phyloP scores from a whole-genome alignment of 768 basidiomycete genomes.

The Pleurotus cornucopiae region DNA sequence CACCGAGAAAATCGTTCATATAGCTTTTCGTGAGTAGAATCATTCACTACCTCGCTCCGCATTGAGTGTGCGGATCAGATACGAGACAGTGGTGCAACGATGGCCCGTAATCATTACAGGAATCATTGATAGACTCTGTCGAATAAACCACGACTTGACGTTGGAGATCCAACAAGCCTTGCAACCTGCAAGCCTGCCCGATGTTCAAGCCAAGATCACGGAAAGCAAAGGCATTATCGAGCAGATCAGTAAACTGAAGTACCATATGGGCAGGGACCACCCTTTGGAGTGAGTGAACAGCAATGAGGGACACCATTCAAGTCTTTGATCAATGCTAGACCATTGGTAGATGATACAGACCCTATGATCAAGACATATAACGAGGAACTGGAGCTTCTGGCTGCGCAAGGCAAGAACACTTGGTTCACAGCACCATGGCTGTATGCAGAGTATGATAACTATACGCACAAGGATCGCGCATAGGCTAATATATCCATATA shows the following conservation, averaged over 20 bases:
- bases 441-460: conserved; percentile 75
- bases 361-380: conserved; percentile 75
- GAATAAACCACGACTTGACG: conserved; percentile 60
- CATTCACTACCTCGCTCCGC: not conserved
- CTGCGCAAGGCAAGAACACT: conserved; percentile 45
- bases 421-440: conserved; percentile 97
- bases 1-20: not conserved
- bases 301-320: not conserved
- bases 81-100: conserved; percentile 72
- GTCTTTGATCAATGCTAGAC: conserved; percentile 32
- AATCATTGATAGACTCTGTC: conserved; percentile 73
- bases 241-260: conserved; percentile 73
- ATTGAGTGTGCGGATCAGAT: conserved; percentile 34
- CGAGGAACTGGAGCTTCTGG: conserved; percentile 52
- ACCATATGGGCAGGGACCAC: conserved; percentile 81
- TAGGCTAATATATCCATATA: conserved; percentile 18
- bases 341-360: conserved; percentile 73
- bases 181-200: conserved; percentile 17
- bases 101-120: conserved; percentile 85
- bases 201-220: conserved; percentile 40
- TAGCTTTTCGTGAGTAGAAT: conserved; percentile 60
- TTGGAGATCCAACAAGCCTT: conserved; percentile 25
- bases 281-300: conserved; percentile 50
- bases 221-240: conserved; percentile 81
- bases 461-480: not conserved